Conservation (phyloP, 23 red algal genomes). For the Chondrus crispus region DNA sequence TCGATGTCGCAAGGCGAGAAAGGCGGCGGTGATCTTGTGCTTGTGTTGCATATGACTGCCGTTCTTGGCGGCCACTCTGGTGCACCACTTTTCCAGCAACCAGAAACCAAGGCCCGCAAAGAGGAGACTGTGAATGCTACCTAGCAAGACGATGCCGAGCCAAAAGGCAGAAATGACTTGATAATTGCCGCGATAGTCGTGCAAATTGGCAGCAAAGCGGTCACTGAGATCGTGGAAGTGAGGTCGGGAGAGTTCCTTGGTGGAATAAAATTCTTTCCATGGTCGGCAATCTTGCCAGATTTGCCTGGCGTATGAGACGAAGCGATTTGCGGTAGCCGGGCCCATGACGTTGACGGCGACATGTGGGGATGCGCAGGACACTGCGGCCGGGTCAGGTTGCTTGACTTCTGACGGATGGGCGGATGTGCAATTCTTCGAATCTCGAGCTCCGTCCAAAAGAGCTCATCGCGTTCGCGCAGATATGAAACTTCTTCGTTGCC, state of each 20-base stretch:
- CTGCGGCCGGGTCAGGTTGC: too few relatives aligned
- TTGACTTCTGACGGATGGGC: too few relatives aligned
- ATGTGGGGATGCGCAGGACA: too few relatives aligned
- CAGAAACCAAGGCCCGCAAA: slow-evolving; percentile 5
- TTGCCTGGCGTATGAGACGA: slow-evolving; percentile 15
- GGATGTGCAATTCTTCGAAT: slow-evolving; percentile 48
- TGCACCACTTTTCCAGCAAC: neutral
- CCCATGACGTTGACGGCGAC: too few relatives aligned
- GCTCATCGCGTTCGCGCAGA: slow-evolving; percentile 60
- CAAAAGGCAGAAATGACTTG: slow-evolving; percentile 41
- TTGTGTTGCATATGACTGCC: neutral
- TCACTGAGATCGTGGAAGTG: slow-evolving; percentile 39
- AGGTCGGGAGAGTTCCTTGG: slow-evolving; percentile 13
- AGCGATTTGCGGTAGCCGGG: neutral
- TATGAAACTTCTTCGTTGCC: too few relatives aligned
- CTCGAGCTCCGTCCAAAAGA: slow-evolving; percentile 70
- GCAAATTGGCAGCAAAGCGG: slow-evolving; percentile 31
- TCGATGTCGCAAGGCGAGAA: slow-evolving; percentile 92
- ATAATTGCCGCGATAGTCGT: slow-evolving; percentile 52
- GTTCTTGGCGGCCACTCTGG: neutral
- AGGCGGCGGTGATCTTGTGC: neutral
- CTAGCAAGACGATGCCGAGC: neutral
- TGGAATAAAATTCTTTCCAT: slow-evolving; percentile 63
- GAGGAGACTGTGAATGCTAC: slow-evolving; percentile 28
- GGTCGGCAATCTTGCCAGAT: slow-evolving; percentile 37